Conservation (phyloP, 208 protist species). For the Trypanosoma boissoni region DNA sequence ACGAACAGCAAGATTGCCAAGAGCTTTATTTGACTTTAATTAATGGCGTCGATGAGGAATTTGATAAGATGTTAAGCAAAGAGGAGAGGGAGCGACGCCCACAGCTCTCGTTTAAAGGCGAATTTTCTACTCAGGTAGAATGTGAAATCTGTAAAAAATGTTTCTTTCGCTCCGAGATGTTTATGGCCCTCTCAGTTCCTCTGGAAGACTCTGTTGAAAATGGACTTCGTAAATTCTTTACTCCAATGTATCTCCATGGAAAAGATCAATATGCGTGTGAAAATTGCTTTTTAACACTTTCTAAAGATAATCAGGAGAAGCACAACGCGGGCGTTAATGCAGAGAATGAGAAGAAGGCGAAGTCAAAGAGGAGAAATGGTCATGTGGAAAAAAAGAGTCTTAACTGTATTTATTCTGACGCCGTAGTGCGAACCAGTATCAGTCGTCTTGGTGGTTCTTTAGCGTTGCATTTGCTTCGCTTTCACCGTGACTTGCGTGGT, state of each 20-base stretch:
- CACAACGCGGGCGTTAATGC: constrained; percentile 51
- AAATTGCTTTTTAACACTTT: constrained; percentile 68
- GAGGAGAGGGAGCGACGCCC: constrained; percentile 43
- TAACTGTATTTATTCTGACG: constrained; percentile 77
- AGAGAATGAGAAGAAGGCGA: constrained; percentile 32
- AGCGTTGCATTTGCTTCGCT: constrained; percentile 78
- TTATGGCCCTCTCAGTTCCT: constrained; percentile 83
- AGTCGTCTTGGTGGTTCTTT: constrained; percentile 63
- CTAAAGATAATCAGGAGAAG: constrained; percentile 40
- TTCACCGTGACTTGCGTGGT: constrained; percentile 61
- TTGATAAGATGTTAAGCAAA: constrained; percentile 59
- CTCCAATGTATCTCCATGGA: constrained; percentile 35
- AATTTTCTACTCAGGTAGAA: constrained; percentile 51
- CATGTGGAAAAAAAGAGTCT: constrained; percentile 32
- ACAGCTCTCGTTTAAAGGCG: constrained; percentile 74
- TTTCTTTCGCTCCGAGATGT: constrained; percentile 67
- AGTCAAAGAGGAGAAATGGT: constrained; percentile 20
- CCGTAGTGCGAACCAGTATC: constrained; percentile 54
- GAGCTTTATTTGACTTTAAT: constrained; percentile 84
- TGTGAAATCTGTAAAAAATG: constrained; percentile 49
- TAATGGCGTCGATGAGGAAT: constrained; percentile 83
- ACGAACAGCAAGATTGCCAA: constrained; percentile 89
- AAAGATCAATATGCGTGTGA: constrained; percentile 85
- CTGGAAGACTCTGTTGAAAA: constrained; percentile 55
- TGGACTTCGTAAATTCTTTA: constrained; percentile 52